Evolutionary conservation across 2,329 filamentous ascomycete species (phyloP).

Genomic region (Gnomoniopsis smithogilvyi): DNA sequence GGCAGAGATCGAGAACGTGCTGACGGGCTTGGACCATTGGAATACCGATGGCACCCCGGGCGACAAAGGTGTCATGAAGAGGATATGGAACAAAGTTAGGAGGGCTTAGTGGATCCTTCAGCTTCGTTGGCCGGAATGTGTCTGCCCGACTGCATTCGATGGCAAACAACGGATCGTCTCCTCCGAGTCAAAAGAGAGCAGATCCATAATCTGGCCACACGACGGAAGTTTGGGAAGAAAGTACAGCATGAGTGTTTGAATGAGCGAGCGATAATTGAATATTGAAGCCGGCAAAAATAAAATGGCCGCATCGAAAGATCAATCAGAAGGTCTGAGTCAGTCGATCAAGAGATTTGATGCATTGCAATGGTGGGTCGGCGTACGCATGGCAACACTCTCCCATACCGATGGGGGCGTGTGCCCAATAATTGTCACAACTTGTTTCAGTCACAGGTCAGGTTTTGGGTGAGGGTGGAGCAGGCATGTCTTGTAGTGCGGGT

Average conservation of each 20-base stretch:
- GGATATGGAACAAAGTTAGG: slow-evolving; percentile 62
- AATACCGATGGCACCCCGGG: slow-evolving; percentile 34
- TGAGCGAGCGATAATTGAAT: neutral
- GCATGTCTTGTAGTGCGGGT: neutral
- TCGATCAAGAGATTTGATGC: no score
- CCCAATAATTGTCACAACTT: neutral
- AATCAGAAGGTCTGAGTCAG: no score
- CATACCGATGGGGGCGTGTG: neutral
- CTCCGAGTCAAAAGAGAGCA: neutral
- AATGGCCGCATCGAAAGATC: no score
- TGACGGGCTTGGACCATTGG: slow-evolving; percentile 53
- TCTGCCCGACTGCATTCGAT: neutral
- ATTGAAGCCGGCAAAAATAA: no score
- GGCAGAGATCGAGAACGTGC: slow-evolving; percentile 51
- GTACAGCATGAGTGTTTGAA: neutral
- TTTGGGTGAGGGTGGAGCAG: neutral
- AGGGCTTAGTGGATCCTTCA: slow-evolving; percentile 30
- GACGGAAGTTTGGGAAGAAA: no score
- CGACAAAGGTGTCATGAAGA: slow-evolving; percentile 56
- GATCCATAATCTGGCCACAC: neutral
- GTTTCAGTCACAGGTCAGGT: neutral
- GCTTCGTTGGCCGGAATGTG: slow-evolving; percentile 11
- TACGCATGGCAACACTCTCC: no score
- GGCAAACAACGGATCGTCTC: neutral
- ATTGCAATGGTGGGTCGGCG: no score